Conservation (phyloP, 2,329 filamentous ascomycete genomes). For the Sporothrix brasiliensis region DNA sequence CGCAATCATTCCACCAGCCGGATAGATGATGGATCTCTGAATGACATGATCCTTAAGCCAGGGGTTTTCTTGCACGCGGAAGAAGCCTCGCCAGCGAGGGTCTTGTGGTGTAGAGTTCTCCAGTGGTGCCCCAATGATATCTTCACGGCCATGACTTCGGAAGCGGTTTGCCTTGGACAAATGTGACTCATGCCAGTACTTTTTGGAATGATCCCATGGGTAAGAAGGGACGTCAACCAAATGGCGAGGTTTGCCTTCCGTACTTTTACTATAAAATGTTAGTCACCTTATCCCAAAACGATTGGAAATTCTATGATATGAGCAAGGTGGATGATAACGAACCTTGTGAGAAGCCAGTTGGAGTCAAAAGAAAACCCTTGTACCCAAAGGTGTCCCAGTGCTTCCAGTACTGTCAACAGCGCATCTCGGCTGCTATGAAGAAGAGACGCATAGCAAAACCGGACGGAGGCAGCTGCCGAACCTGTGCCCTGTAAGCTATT, state of each 20-base stretch:
- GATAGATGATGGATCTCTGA: conserved; percentile 44
- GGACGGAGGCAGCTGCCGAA: background rate
- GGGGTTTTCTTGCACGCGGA: conserved; percentile 46
- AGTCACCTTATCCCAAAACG: background rate
- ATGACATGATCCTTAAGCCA: conserved; percentile 55
- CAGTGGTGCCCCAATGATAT: conserved; percentile 39
- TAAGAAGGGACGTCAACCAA: conserved; percentile 47
- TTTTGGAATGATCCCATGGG: conserved; percentile 47
- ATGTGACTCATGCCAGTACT: conserved; percentile 47
- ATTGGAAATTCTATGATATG: background rate
- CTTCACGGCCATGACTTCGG: conserved; percentile 39
- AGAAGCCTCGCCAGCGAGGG: conserved; percentile 51
- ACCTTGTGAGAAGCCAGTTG: conserved; percentile 30
- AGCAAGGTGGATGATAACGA: background rate
- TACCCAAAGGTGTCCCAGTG: conserved; percentile 34
- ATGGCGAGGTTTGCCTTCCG: conserved; percentile 23
- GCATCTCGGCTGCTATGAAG: conserved; percentile 31
- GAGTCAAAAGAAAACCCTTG: conserved; percentile 26
- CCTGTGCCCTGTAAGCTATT: background rate
- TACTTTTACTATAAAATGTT: background rate
- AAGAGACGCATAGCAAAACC: conserved; percentile 32
- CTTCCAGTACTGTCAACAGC: conserved; percentile 17
- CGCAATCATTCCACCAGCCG: conserved; percentile 44
- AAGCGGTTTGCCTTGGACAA: conserved; percentile 42
- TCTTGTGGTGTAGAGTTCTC: conserved; percentile 39